Base-by-base conservation (phyloP, 208 protist genomes). In the Leishmania tarentolae region DNA sequence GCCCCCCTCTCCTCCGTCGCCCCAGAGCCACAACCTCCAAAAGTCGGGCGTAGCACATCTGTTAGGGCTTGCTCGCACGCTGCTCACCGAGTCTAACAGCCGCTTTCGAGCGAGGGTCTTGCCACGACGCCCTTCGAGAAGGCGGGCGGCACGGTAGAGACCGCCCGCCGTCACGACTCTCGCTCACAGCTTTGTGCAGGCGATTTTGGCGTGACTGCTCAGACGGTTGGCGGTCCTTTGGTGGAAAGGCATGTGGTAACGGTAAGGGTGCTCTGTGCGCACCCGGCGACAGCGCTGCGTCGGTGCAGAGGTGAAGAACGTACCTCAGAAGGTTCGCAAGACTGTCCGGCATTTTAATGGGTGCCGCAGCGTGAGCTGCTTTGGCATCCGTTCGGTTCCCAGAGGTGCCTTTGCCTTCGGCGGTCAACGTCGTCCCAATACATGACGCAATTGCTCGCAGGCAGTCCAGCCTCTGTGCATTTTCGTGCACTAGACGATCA, bases 401-500 rank as follows among this genome's bases (percentile, higher is more conserved):
- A 24, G 17, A 37, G 3, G 52, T 40, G 68, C 44, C n/a, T 19
- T 17, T 50, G 7, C 17, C 13, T 13, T 42, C 21, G 21, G 73
- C 46, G 4, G 61, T 63, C 66, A 85, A 57, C 17, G 53, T 40
- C 40, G 69, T 53, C 59, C 78, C 75, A 42, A 81, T 47, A 42
- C 70, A 73, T 9, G 68, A 77, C 13, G 75, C 72, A 47, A 82
- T 59, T 56, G 46, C 75, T 6, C 57, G 68, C 66, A 83, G 66
- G 50, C 74, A 35, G 59, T 66, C 46, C 40, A 35, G 19, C 2
- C 44, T 31, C 21, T 70, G 56, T 8, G 46, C 15, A 66, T 52
- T 42, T 66, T 72, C 77, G n/a, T 52, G 59, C 57, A 53, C 56
- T 44, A 76, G 35, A 11, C 74, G 47, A 24, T 66, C 78, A 31